These are phyloP conservation scores for Chlorella sp. DNA, from an alignment of 139 green algal genomes.

Conservation along the genomic window DNA sequence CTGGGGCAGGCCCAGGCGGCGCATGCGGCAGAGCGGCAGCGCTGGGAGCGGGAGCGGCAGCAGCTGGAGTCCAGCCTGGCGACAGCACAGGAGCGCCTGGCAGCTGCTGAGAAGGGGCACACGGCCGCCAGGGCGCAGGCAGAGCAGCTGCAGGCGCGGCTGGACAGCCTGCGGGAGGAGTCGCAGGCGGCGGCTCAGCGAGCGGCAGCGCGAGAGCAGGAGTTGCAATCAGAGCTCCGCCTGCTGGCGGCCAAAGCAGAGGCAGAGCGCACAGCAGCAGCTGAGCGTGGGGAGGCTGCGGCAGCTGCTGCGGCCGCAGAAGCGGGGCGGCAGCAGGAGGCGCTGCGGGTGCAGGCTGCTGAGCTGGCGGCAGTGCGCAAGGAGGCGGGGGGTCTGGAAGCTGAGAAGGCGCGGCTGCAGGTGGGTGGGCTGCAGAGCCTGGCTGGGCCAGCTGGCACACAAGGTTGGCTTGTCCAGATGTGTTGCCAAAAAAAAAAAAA, in stretches of 20 bases:
- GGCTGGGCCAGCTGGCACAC: too few relatives aligned
- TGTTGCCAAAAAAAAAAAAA: too few relatives aligned
- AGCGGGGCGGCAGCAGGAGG: neutral
- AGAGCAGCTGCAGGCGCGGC: constrained; percentile 12
- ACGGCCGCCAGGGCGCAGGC: neutral
- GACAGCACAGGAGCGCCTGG: neutral
- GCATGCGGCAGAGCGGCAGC: neutral
- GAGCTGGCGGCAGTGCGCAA: neutral
- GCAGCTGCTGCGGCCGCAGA: constrained; percentile 5
- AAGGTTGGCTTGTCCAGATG: too few relatives aligned
- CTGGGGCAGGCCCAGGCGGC: neutral
- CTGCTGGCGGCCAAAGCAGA: neutral
- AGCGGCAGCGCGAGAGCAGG: neutral
- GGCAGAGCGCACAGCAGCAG: neutral
- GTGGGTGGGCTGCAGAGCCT: neutral
- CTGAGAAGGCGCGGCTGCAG: constrained; percentile 11
- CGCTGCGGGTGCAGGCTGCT: neutral
- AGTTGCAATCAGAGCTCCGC: constrained; percentile 1
- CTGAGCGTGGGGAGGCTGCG: neutral
- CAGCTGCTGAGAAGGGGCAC: neutral
- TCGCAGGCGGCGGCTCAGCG: neutral
- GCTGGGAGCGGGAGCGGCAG: constrained; percentile 14
- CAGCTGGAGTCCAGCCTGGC: constrained; percentile 11
- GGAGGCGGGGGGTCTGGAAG: neutral
- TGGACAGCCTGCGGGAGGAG: neutral